Conservation (phyloP, 371 early-diverging fungal species). For the Haplosporangium sp. region DNA sequence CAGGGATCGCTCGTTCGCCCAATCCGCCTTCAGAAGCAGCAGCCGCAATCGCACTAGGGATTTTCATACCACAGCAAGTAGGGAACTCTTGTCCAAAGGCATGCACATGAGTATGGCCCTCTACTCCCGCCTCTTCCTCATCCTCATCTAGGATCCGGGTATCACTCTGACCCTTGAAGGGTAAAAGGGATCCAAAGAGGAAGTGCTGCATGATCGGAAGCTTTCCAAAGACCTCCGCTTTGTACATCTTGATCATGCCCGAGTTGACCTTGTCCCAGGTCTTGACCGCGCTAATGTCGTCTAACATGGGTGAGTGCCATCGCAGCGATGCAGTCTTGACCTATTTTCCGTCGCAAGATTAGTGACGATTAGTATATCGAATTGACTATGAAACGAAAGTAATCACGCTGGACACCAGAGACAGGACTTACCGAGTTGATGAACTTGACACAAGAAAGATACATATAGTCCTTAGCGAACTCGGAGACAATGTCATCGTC, state of each 20-base stretch:
- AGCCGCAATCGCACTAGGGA: conserved; percentile 95
- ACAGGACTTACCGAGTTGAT: conserved; percentile 75
- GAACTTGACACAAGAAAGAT: conserved; percentile 91
- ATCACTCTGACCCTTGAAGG: conserved; percentile 66
- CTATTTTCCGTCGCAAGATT: conserved; percentile 14
- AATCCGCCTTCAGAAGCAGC: conserved; percentile 53
- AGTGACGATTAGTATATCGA: neutral
- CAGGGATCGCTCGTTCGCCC: conserved; percentile 27
- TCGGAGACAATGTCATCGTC: conserved; percentile 85
- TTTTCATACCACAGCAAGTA: conserved; percentile 93
- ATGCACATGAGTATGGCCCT: conserved; percentile 78
- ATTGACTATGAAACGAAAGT: neutral
- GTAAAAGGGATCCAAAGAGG: conserved; percentile 86
- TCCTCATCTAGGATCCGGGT: conserved; percentile 54
- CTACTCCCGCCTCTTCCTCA: conserved; percentile 66
- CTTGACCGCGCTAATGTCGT: conserved; percentile 94
- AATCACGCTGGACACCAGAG: neutral
- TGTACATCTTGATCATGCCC: conserved; percentile 98
- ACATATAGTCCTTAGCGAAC: conserved; percentile 90
- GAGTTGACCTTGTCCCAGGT: conserved; percentile 94
- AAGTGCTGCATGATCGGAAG: conserved; percentile 99
- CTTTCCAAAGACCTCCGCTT: conserved; percentile 95
- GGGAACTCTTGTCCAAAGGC: conserved; percentile 96
- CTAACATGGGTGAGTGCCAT: conserved; percentile 97
- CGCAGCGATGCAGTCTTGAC: conserved; percentile 69